Percentiles rank a stretch among this genome's conserved stretches.
Conservation (phyloP, 768 basidiomycete species). For the Infundibulicybe gibba region DNA sequence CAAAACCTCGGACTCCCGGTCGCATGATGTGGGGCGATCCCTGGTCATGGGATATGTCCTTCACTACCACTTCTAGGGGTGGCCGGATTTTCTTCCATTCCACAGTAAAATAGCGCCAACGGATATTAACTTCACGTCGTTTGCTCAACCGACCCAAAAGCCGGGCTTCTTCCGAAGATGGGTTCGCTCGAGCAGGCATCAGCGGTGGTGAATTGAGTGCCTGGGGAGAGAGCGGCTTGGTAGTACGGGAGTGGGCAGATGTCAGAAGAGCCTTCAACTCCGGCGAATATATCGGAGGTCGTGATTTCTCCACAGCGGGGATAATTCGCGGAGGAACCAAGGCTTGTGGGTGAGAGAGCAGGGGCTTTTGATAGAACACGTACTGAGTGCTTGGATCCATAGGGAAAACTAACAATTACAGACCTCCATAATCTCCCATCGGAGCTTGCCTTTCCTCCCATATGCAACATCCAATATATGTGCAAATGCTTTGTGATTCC, state of each 20-base stretch:
- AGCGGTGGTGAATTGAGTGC: constrained; percentile 47
- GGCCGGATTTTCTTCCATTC: constrained; percentile 55
- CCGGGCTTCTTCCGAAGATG: constrained; percentile 52
- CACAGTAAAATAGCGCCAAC: constrained; percentile 57
- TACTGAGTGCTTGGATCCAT: background rate
- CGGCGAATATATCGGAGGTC: constrained; percentile 64
- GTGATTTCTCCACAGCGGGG: constrained; percentile 43
- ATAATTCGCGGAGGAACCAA: constrained; percentile 47
- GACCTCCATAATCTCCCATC: constrained; percentile 67
- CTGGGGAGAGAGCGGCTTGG: constrained; percentile 36
- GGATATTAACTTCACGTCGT: constrained; percentile 70
- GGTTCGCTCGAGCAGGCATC: constrained; percentile 55
- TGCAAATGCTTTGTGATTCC: constrained; percentile 45
- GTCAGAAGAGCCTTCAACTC: constrained; percentile 63
- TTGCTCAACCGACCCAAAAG: constrained; percentile 67
- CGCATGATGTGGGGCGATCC: constrained; percentile 1
- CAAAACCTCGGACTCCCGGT: constrained; percentile 28
- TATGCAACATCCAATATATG: constrained; percentile 68
- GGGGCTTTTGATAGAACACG: constrained; percentile 36
- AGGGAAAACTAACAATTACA: constrained; percentile 8
- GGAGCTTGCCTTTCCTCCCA: constrained; percentile 70
- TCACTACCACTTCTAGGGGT: constrained; percentile 50
- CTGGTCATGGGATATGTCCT: constrained; percentile 7
- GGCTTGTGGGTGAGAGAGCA: constrained; percentile 43
- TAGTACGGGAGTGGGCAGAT: constrained; percentile 40